Percentiles rank a stretch among this genome's conserved stretches.
These are phyloP conservation scores for Emmonsia crescens DNA, from an alignment of 2,329 filamentous ascomycete species.

Conservation along the genomic window DNA sequence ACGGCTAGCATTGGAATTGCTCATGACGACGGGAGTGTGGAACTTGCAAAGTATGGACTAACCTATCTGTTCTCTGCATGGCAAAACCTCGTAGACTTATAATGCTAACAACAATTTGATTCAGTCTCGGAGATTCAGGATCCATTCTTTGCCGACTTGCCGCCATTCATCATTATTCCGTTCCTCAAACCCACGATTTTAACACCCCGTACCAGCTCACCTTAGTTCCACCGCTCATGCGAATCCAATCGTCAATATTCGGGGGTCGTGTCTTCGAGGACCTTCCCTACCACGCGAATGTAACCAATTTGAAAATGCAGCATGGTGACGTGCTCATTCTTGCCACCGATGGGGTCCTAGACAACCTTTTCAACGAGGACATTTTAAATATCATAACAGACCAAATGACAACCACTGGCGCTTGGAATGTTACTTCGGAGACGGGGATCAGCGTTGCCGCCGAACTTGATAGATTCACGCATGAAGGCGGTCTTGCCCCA, in stretches of 20 bases:
- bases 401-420: constrained; percentile 61
- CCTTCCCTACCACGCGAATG: constrained; percentile 69
- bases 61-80: background rate
- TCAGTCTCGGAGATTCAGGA: constrained; percentile 75
- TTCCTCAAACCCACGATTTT: constrained; percentile 89
- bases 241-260: constrained; percentile 70
- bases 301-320: constrained; percentile 63
- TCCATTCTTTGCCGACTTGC: constrained; percentile 80
- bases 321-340: constrained; percentile 92
- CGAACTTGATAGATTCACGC: constrained; percentile 46
- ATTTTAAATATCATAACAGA: constrained; percentile 68
- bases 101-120: background rate
- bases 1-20: constrained; percentile 84
- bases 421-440: constrained; percentile 56
- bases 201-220: constrained; percentile 95
- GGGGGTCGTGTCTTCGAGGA: constrained; percentile 74
- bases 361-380: constrained; percentile 88
- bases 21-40: constrained; percentile 59
- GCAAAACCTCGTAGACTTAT: background rate
- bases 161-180: constrained; percentile 70
- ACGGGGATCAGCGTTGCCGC: constrained; percentile 53
- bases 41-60: constrained; percentile 62
- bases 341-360: constrained; percentile 90
- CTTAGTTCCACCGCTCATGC: constrained; percentile 69
- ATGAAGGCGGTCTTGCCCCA: constrained; percentile 30